A percentile compares a stretch with the other conserved stretches of the same genome.
These are phyloP conservation scores for Dryas drummondii DNA, from an alignment of 306 rosid genomes.

Conservation along the genomic window DNA sequence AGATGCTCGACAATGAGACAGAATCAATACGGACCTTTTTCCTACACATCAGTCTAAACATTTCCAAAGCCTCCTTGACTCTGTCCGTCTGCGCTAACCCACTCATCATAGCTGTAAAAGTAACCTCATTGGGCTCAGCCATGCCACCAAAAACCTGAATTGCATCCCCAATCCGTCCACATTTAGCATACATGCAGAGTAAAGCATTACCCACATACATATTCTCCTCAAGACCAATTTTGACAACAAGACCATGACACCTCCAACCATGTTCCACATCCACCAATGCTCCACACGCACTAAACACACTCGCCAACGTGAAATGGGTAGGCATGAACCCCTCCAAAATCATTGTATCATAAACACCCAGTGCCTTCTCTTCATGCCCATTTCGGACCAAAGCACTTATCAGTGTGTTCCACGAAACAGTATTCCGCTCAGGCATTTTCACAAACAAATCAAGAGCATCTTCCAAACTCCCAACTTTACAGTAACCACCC, in stretches of 20 bases:
- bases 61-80: slow-evolving; percentile 46
- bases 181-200: slow-evolving; percentile 60
- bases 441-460: slow-evolving; percentile 59
- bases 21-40: slow-evolving; percentile 57
- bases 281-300: slow-evolving; percentile 47
- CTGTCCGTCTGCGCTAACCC: slow-evolving; percentile 49
- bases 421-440: slow-evolving; percentile 58
- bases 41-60: slow-evolving; percentile 62
- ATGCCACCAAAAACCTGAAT: slow-evolving; percentile 49
- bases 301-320: slow-evolving; percentile 61
- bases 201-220: slow-evolving; percentile 58
- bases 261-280: slow-evolving; percentile 53
- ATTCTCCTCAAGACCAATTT: slow-evolving; percentile 55
- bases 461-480: slow-evolving; percentile 35
- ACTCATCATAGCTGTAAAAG: slow-evolving; percentile 71
- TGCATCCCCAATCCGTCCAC: slow-evolving; percentile 53
- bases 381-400: slow-evolving; percentile 50
- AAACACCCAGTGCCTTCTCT: slow-evolving; percentile 50
- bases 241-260: slow-evolving; percentile 58
- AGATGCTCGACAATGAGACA: slow-evolving; percentile 57
- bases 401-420: slow-evolving; percentile 60
- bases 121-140: slow-evolving; percentile 66
- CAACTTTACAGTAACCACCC: slow-evolving; percentile 44
- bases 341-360: slow-evolving; percentile 45
- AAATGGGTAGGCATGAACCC: slow-evolving; percentile 57